Evolutionary conservation across 768 basidiomycete species (phyloP).

Genomic region (Boletus bicolor): DNA sequence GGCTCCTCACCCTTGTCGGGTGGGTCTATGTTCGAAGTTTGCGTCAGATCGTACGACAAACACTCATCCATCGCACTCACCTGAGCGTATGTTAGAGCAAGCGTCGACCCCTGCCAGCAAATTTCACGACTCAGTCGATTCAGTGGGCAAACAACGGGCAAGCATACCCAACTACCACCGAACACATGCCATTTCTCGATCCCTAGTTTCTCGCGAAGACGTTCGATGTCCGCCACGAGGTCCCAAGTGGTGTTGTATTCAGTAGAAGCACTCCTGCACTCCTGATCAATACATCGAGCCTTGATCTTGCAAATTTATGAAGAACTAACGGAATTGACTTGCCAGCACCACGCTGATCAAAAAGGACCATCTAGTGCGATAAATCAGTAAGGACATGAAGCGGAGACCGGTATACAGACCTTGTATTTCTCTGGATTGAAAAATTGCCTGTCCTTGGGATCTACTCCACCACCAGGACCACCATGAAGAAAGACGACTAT

Average conservation of each 20-base stretch:
- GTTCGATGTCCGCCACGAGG: slow-evolving; percentile 87
- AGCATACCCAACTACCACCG: slow-evolving; percentile 86
- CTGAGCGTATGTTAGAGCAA: slow-evolving; percentile 84
- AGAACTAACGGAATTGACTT: slow-evolving; percentile 74
- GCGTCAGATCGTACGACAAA: not conserved
- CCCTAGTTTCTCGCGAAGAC: slow-evolving; percentile 65
- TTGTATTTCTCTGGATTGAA: slow-evolving; percentile 87
- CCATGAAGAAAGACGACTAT: slow-evolving; percentile 81
- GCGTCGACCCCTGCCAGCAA: slow-evolving; percentile 68
- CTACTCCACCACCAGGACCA: slow-evolving; percentile 79
- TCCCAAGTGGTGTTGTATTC: slow-evolving; percentile 95
- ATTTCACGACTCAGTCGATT: not conserved
- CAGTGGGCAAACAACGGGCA: not conserved
- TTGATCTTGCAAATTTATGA: not conserved
- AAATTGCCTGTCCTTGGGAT: slow-evolving; percentile 66
- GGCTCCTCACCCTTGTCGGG: slow-evolving; percentile 73
- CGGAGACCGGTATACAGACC: slow-evolving; percentile 33
- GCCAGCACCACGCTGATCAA: slow-evolving; percentile 89
- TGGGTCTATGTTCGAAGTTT: slow-evolving; percentile 49
- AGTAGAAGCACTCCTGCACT: slow-evolving; percentile 60
- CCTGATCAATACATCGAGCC: slow-evolving; percentile 1
- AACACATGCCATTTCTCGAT: slow-evolving; percentile 94
- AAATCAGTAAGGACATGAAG: not conserved
- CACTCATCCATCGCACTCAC: slow-evolving; percentile 32
- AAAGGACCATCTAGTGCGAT: slow-evolving; percentile 63